Conservation (phyloP, 139 green algal species). For the Coccomyxa sp. region DNA sequence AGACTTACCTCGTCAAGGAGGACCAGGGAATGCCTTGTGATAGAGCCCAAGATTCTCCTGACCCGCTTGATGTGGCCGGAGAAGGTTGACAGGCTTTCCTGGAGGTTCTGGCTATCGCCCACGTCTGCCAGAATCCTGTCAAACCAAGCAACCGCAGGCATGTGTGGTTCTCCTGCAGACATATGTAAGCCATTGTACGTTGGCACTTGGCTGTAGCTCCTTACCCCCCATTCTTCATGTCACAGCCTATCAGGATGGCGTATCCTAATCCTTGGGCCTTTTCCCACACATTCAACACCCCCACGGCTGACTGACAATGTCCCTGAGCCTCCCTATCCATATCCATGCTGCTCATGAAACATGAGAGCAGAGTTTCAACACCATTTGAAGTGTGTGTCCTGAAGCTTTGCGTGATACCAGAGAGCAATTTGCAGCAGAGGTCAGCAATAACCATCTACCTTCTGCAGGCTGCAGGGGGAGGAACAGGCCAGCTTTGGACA, state of each 20-base stretch:
- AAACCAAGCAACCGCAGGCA: conserved; percentile 31
- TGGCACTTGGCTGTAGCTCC: too few species aligned
- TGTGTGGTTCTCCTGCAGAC: too few species aligned
- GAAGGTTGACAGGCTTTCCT: conserved; percentile 79
- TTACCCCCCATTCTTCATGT: too few species aligned
- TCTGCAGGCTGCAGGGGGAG: conserved; percentile 32
- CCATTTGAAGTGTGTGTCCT: not conserved
- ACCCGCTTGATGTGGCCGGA: conserved; percentile 56
- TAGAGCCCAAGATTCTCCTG: conserved; percentile 30
- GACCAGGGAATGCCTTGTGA: conserved; percentile 46
- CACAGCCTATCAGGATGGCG: too few species aligned
- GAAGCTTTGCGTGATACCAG: not conserved
- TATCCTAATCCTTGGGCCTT: too few species aligned
- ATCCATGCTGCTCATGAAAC: not conserved
- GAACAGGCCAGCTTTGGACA: conserved; percentile 77
- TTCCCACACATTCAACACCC: not conserved
- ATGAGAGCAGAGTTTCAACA: not conserved
- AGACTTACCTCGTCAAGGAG: conserved; percentile 72
- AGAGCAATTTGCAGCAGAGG: not conserved
- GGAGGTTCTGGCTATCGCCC: conserved; percentile 71
- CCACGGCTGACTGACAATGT: not conserved
- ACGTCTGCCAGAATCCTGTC: conserved; percentile 69
- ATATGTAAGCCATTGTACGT: too few species aligned
- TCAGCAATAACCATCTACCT: not conserved
- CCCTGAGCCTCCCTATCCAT: not conserved